These are phyloP conservation scores for Colletotrichum liaoningense DNA, from an alignment of 2,329 filamentous ascomycete genomes.

Conservation along the genomic window DNA sequence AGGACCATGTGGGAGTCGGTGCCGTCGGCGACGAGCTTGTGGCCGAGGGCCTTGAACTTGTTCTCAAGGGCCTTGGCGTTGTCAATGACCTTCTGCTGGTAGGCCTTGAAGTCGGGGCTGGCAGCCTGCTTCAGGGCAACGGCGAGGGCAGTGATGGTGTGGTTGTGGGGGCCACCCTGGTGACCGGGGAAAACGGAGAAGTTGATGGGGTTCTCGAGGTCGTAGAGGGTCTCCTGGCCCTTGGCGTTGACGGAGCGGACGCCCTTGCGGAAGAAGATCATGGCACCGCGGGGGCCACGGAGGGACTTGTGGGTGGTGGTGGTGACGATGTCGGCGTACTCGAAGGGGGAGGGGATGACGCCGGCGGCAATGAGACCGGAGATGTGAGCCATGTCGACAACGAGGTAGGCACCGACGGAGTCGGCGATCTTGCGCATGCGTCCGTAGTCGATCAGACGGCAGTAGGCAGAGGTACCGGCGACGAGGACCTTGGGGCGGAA, in stretches of 20 bases:
- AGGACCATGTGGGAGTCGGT: constrained; percentile 99
- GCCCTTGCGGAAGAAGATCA: constrained; percentile 99
- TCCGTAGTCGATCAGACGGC: constrained; percentile 95
- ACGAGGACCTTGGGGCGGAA: constrained; percentile 97
- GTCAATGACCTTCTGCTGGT: constrained; percentile 91
- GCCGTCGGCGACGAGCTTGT: constrained; percentile 94
- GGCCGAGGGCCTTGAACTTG: constrained; percentile 86
- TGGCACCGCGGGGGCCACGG: constrained; percentile 95
- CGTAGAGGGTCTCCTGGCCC: constrained; percentile 91
- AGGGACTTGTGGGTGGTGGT: constrained; percentile 99
- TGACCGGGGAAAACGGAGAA: constrained; percentile 99
- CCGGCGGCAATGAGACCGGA: constrained; percentile 93
- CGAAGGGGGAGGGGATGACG: constrained; percentile 94
- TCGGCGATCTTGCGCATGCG: constrained; percentile 97
- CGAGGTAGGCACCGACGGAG: constrained; percentile 90
- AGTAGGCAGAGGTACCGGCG: constrained; percentile 97
- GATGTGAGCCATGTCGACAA: constrained; percentile 99
- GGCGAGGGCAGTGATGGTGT: constrained; percentile 97
- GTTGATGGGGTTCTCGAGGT: constrained; percentile 97
- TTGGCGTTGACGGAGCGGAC: constrained; percentile 91
- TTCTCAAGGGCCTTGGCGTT: constrained; percentile 94
- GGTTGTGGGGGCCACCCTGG: constrained; percentile 98
- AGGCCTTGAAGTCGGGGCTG: constrained; percentile 89
- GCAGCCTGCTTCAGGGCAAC: constrained; percentile 96
- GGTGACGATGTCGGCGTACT: constrained; percentile 93